Evolutionary conservation across 163 green algal genomes (phyloP), one percentile per base, ranked within the genome.

Genomic region (Prototheca wickerhamii): DNA sequence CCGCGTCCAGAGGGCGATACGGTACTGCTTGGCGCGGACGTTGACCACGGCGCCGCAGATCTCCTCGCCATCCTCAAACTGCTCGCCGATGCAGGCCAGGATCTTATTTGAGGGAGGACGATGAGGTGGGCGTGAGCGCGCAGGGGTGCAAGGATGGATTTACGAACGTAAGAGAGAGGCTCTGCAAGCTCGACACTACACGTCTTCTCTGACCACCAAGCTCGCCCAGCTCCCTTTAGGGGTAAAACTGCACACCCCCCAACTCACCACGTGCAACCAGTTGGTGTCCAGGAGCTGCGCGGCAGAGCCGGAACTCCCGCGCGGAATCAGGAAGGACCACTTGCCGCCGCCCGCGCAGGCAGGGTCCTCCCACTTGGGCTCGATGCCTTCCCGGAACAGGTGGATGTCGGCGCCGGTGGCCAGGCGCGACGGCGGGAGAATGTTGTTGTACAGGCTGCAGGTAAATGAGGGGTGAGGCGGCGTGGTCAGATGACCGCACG

Each of bases 311-410:
- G 46, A 54, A 18, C 20, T 10, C 20, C 46, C 46, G 12, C 46
- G 1, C 15, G 46, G 46, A 25, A 94, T 72, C 6, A 82, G 79
- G 46, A 84, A 82, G n/a, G 86, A 95, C 93, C 93, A 99, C 69
- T 87, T 93, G 37, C 93, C 93, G 51, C 93, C 93, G 58, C 85
- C 74, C 50, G 79, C 76, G 76, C 91, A 97, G 65, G 77, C 85
- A 0, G 86, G 80, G 74, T 99, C 93, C 84, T 99, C 93, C 93
- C 93, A 99, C 82, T 98, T 96, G 42, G 93, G 93, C 76, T 98
- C 85, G 61, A 99, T 92, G 53, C 90, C 88, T 44, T 96, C 83
- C 62, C 96, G 95, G 84, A 99, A 99, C 29, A 96, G 74, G 66
- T 96, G 91, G 65, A 97, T 92, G 64, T 96, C 95, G n/a, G 89